Evolutionary conservation across 345 rosid species (phyloP), one percentile per base, ranked within the genome.

Genomic region (Ailanthus altissimus): DNA sequence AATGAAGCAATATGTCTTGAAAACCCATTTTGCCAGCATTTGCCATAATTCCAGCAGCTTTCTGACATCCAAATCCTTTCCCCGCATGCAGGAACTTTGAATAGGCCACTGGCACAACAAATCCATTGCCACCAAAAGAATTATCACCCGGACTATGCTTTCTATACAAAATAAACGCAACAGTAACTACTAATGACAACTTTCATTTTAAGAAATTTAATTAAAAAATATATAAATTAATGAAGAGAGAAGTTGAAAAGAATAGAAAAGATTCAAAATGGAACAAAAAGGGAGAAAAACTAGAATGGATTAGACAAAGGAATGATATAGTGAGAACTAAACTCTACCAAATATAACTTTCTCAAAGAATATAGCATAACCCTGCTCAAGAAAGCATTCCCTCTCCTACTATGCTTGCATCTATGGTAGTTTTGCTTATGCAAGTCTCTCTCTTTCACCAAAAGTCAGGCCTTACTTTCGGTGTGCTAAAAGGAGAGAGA

Each of bases 81-180:
- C 84, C 88, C 67, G 78, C 67, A 72, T 76, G 72, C 72, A 77
- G 58, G 75, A 78, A 76, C 74, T 85, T 87, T 67, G 93, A 83
- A 79, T 82, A 76, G 53, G 87, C 78, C 85, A 85, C 82, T 40
- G 89, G 76, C 54, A 85, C 75, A 79, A 85, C 92, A 81, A 83
- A 83, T 66, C 84, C 84, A 82, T 86, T 84, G 81, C 85, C 88
- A 81, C 83, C 81, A 74, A 84, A 82, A 85, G 94, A 83, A 83
- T 79, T 81, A 84, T 82, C 89, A 83, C 83, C 89, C 74, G 61
- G 73, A 78, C 76, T 74, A 77, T 80, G 87, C 83, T 87, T 89
- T 88, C 97, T 91, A 84, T 71, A 85, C 81, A 85, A 81, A 81
- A 78, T 67, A 81, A 85, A 74, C 62, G 77, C 65, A 82, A 81